phyloP scores from a whole-genome alignment of 1,284 basidiomycete genomes.

The Cryptococcus sp. region DNA sequence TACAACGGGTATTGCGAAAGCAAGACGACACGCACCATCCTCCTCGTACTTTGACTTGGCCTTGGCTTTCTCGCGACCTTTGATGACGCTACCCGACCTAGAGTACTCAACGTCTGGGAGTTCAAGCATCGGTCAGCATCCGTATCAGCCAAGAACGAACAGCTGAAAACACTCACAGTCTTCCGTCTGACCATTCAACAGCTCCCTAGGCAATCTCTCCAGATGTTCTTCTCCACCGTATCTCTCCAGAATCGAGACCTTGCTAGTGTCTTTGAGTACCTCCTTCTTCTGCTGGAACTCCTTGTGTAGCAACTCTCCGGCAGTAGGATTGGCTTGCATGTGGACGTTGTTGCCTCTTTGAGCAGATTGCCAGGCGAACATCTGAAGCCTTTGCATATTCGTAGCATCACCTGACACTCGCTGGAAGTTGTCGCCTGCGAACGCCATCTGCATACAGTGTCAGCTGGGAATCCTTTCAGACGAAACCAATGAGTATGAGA shows the following conservation, averaged over 20 bases:
- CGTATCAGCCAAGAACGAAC: neutral
- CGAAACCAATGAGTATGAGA: constrained; percentile 2
- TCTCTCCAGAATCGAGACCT: constrained; percentile 80
- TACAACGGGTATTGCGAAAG: constrained; percentile 1
- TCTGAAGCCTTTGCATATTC: constrained; percentile 85
- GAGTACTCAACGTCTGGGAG: constrained; percentile 84
- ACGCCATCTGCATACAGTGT: constrained; percentile 64
- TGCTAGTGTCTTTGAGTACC: constrained; percentile 79
- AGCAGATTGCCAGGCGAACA: constrained; percentile 97
- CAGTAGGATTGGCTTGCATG: constrained; percentile 93
- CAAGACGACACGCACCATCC: constrained; percentile 67
- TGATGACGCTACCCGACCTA: constrained; percentile 83
- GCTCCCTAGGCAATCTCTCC: constrained; percentile 73
- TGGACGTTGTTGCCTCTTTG: constrained; percentile 92
- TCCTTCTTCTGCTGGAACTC: constrained; percentile 93
- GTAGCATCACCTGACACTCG: constrained; percentile 87
- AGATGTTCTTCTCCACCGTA: constrained; percentile 96
- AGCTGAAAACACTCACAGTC: constrained; percentile 60
- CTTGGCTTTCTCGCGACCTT: constrained; percentile 85
- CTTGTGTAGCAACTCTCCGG: constrained; percentile 86
- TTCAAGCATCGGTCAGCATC: neutral
- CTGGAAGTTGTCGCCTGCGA: constrained; percentile 95
- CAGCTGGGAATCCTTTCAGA: neutral
- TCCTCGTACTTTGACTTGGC: constrained; percentile 89
- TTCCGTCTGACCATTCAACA: constrained; percentile 91